Evolutionary conservation across 1,284 basidiomycete species (phyloP), one percentile per base, ranked within the genome.

Genomic region (Cryptococcus maquisensis): DNA sequence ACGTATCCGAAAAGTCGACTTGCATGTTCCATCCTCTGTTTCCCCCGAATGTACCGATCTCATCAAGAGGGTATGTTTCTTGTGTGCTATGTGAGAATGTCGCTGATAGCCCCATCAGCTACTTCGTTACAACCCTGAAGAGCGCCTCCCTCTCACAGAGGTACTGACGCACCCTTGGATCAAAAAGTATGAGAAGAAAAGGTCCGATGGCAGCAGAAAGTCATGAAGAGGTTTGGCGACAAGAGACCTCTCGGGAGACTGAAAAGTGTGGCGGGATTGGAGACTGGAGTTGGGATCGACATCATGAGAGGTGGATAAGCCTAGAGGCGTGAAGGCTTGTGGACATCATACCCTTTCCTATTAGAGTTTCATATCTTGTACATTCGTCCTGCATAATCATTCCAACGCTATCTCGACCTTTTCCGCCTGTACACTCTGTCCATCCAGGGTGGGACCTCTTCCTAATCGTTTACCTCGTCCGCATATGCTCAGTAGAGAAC

Each of bases 91-190:
- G 9, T 18, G 16, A 18, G 18, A 5, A 10, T 5, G n/a, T 42
- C 4, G n/a, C 40, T 42, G n/a, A 42, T 23, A 15, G 47, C 24
- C 43, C 21, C 42, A n/a, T 8, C 68, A 97, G 94, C 83, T 98
- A 8, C 82, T 98, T 10, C 85, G 85, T 70, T 87, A 94, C 65
- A 85, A 92, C 35, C 90, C 95, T 0, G 82, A 87, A 65, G 83
- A 88, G 51, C 84, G 96, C 2, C 63, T 99, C 5, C 82, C 93
- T 0, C 81, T 98, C 10, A 75, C 78, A 1, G 85, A 95, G 24
- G 95, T 97, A 28, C 80, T 87, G 39, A 78, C 79, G 9, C 96
- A 98, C 69, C 92, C 94, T 9, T 99, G 96, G 95, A 87, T 99
- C 60, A 80, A 88, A 57, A 89, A 85, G 73, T 86, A 95, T 57